These are phyloP conservation scores for Teunomyces panamensis DNA, from an alignment of 805 yeast genomes.

Conservation along the genomic window DNA sequence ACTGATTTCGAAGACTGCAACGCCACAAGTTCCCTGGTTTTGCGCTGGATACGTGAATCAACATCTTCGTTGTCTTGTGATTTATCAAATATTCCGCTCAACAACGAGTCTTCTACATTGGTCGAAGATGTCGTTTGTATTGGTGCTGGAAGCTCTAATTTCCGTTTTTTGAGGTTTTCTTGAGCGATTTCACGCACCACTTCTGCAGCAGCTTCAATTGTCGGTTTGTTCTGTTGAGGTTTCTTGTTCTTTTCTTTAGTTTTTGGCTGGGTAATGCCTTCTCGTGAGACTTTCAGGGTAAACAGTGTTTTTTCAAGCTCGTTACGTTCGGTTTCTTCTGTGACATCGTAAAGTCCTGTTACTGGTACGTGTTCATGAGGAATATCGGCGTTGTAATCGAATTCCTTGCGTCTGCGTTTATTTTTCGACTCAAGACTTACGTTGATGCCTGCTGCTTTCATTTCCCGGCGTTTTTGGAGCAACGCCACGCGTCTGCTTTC, in stretches of 20 bases:
- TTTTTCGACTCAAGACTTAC: constrained; percentile 49
- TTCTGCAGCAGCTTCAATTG: constrained; percentile 25
- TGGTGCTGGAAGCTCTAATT: constrained; percentile 23
- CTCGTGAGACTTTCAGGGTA: constrained; percentile 38
- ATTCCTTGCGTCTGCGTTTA: constrained; percentile 54
- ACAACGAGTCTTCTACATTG: neutral
- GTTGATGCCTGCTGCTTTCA: constrained; percentile 75
- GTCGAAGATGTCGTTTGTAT: constrained; percentile 11
- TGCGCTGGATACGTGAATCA: constrained; percentile 33
- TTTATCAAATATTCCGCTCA: neutral
- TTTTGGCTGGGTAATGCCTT: constrained; percentile 45
- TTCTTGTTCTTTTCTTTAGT: constrained; percentile 29
- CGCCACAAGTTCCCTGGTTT: constrained; percentile 31
- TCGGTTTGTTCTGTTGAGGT: constrained; percentile 22
- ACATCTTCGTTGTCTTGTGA: constrained; percentile 13
- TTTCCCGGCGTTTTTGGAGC: constrained; percentile 74
- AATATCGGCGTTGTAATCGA: constrained; percentile 82
- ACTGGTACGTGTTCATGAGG: constrained; percentile 73
- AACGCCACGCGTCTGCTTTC: constrained; percentile 75
- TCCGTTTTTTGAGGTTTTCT: constrained; percentile 23
- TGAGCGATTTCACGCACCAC: constrained; percentile 16
- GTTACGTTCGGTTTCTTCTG: constrained; percentile 52
- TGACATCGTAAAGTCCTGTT: constrained; percentile 65
- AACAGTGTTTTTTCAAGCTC: constrained; percentile 37
- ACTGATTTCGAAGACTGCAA: constrained; percentile 32